Conservation (phyloP, 2,329 filamentous ascomycete species). For the Colletotrichum incanum region DNA sequence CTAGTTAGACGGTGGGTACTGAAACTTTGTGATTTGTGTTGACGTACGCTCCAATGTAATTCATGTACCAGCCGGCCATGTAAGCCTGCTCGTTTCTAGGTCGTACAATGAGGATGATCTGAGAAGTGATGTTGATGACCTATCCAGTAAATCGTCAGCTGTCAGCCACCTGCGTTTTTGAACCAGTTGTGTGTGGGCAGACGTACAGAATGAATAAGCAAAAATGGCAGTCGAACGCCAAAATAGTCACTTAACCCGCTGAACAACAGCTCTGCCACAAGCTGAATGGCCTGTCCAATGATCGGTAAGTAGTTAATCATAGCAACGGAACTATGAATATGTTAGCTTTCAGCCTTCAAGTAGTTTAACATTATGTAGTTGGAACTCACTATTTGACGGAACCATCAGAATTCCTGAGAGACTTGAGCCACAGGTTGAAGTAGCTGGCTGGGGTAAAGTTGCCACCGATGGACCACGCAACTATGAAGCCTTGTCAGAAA, state of each 20-base stretch:
- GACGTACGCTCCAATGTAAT: constrained; percentile 35
- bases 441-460: constrained; percentile 33
- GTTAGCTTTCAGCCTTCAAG: neutral
- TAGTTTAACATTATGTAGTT: neutral
- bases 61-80: constrained; percentile 40
- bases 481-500: neutral
- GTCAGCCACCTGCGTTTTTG: neutral
- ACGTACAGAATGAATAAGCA: constrained; percentile 28
- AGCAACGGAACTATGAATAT: neutral
- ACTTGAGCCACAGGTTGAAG: constrained; percentile 37
- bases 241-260: constrained; percentile 33
- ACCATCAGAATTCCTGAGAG: constrained; percentile 23
- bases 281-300: constrained; percentile 27
- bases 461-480: constrained; percentile 34
- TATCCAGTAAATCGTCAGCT: neutral
- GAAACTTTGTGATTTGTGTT: neutral
- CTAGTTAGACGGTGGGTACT: neutral
- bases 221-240: constrained; percentile 25
- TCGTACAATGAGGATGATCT: constrained; percentile 29
- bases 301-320: constrained; percentile 37
- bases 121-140: constrained; percentile 30
- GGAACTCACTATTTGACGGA: constrained; percentile 27
- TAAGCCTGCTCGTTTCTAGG: constrained; percentile 29
- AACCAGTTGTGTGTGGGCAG: neutral
- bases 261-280: constrained; percentile 25